Conservation (phyloP, 441 rosid species). For the Eugenia klotzschiana region DNA sequence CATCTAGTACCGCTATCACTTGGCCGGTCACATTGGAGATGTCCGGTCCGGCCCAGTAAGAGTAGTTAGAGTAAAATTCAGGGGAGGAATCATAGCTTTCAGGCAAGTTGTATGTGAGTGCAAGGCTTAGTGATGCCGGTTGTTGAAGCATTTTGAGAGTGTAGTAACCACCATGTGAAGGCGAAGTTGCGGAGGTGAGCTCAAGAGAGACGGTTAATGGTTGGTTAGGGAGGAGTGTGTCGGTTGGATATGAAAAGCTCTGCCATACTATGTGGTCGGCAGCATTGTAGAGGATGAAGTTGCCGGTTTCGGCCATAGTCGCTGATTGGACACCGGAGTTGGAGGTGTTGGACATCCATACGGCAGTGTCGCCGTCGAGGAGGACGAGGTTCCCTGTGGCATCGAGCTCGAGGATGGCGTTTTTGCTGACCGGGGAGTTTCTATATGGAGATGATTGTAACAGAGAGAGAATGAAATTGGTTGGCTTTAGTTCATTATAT, state of each 20-base stretch:
- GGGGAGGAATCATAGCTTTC: conserved; percentile 13
- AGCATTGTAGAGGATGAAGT: conserved; percentile 40
- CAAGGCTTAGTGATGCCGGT: conserved; percentile 70
- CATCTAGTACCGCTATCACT: conserved; percentile 54
- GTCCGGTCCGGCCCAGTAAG: conserved; percentile 81
- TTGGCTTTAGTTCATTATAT: conserved; percentile 9
- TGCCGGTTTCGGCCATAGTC: conserved; percentile 65
- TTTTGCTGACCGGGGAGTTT: conserved; percentile 56
- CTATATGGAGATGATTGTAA: conserved; percentile 37
- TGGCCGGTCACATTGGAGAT: conserved; percentile 78
- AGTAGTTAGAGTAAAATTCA: conserved; percentile 32
- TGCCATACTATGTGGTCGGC: conserved; percentile 44
- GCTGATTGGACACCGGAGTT: conserved; percentile 30
- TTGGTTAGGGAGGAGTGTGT: conserved; percentile 79
- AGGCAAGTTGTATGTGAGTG: conserved; percentile 59
- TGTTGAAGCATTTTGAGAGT: conserved; percentile 78
- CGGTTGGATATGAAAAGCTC: conserved; percentile 68
- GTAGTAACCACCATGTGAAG: conserved; percentile 42
- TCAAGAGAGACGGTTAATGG: conserved; percentile 57
- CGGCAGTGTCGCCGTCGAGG: conserved; percentile 21
- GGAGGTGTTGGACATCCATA: conserved; percentile 78
- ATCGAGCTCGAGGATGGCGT: conserved; percentile 61
- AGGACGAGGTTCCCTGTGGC: conserved; percentile 64
- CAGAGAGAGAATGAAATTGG: conserved; percentile 9
- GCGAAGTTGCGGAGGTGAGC: conserved; percentile 39